These are phyloP conservation scores for Xerocomellus intermedius DNA, from an alignment of 768 basidiomycete genomes.

Conservation along the genomic window DNA sequence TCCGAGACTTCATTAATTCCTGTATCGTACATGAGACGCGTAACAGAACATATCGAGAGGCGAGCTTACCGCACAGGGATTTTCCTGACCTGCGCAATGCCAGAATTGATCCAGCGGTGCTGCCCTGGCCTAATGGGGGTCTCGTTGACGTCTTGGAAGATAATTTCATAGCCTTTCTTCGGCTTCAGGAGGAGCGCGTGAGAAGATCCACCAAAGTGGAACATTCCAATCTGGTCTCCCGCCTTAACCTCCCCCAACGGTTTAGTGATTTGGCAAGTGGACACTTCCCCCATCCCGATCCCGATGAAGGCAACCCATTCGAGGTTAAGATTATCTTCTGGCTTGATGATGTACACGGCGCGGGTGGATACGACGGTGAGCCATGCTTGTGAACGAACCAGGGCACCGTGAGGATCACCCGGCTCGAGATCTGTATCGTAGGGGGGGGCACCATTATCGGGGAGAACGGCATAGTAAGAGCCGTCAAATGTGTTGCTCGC, in stretches of 20 bases:
- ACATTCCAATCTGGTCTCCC: conserved; percentile 41
- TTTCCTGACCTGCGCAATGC: background rate
- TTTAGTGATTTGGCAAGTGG: conserved; percentile 13
- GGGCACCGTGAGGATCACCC: conserved; percentile 17
- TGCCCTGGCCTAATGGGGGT: background rate
- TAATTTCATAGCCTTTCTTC: background rate
- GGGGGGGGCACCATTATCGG: conserved; percentile 3
- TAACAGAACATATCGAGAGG: too few species aligned
- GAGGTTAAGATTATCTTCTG: conserved; percentile 39
- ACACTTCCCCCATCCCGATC: conserved; percentile 64
- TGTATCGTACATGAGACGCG: too few species aligned
- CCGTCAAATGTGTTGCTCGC: background rate
- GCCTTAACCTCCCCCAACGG: background rate
- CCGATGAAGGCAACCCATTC: conserved; percentile 54
- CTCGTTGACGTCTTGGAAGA: conserved; percentile 12
- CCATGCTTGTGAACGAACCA: conserved; percentile 38
- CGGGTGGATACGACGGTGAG: conserved; percentile 47
- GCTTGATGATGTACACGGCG: conserved; percentile 52
- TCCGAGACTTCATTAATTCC: too few species aligned
- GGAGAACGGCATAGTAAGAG: conserved; percentile 10
- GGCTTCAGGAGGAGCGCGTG: conserved; percentile 40
- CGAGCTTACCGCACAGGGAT: too few species aligned
- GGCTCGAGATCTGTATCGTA: background rate
- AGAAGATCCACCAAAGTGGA: conserved; percentile 63
- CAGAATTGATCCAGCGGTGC: conserved; percentile 4